phyloP scores from a whole-genome alignment of 1,139 yeast genomes.

The Taphrina flavorubra region DNA sequence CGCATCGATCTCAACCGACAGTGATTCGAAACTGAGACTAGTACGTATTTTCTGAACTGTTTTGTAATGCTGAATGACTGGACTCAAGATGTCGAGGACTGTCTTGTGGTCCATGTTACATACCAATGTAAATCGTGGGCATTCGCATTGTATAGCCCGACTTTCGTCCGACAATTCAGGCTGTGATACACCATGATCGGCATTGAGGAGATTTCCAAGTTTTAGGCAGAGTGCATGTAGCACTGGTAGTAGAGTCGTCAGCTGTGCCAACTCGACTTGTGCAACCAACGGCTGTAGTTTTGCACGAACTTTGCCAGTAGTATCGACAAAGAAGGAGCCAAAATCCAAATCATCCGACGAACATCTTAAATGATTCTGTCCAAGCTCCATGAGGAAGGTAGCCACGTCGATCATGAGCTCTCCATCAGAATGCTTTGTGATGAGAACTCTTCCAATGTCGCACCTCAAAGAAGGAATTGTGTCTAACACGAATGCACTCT shows the following conservation, averaged over 20 bases:
- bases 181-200: background rate
- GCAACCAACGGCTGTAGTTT: background rate
- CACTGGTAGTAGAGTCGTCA: background rate
- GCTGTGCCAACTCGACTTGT: background rate
- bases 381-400: background rate
- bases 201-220: background rate
- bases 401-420: background rate
- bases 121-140: background rate
- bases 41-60: background rate
- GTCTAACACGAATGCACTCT: background rate
- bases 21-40: slow-evolving; percentile 7
- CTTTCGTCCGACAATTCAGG: background rate
- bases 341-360: background rate
- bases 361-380: background rate
- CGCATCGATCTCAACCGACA: background rate
- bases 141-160: background rate
- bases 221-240: background rate
- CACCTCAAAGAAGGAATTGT: background rate
- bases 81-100: background rate
- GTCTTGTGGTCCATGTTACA: background rate
- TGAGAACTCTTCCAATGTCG: background rate
- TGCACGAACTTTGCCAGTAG: background rate
- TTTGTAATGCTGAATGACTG: background rate
- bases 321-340: background rate
- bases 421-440: background rate